Evolutionary conservation across 768 basidiomycete species (phyloP).

Genomic region (Xerocomellus amylosporus): DNA sequence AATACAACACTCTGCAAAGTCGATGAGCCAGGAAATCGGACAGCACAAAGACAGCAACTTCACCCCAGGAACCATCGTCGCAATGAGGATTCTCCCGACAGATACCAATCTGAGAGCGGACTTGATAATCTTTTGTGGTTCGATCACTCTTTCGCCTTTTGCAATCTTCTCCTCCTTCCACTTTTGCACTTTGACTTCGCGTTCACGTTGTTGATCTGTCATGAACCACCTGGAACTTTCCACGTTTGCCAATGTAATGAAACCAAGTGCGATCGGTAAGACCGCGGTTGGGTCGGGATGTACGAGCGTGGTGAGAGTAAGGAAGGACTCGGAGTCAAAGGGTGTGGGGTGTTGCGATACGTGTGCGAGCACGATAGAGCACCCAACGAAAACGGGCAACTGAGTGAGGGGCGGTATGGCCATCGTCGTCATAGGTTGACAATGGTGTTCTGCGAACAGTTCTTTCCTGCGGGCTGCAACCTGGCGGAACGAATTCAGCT

Average conservation of each 20-base stretch:
- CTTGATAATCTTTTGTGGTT: slow-evolving; percentile 52
- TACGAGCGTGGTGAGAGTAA: slow-evolving; percentile 66
- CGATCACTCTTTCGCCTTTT: slow-evolving; percentile 43
- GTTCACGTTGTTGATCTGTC: slow-evolving; percentile 54
- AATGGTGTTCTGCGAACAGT: slow-evolving; percentile 57
- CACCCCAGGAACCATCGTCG: slow-evolving; percentile 71
- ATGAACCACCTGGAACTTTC: slow-evolving; percentile 76
- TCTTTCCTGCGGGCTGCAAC: slow-evolving; percentile 53
- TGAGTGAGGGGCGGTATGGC: slow-evolving; percentile 62
- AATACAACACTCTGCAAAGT: slow-evolving; percentile 52
- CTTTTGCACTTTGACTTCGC: slow-evolving; percentile 46
- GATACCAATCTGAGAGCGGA: slow-evolving; percentile 54
- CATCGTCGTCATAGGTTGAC: slow-evolving; percentile 56
- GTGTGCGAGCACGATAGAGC: slow-evolving; percentile 55
- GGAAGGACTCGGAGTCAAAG: slow-evolving; percentile 74
- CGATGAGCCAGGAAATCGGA: slow-evolving; percentile 1
- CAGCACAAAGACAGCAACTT: slow-evolving; percentile 15
- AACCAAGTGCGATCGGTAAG: slow-evolving; percentile 67
- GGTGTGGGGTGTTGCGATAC: slow-evolving; percentile 58
- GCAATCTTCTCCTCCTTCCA: slow-evolving; percentile 44
- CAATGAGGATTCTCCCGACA: slow-evolving; percentile 63
- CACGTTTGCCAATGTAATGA: slow-evolving; percentile 75
- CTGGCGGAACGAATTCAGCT: slow-evolving; percentile 32
- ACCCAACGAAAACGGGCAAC: slow-evolving; percentile 69
- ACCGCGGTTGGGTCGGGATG: slow-evolving; percentile 69